phyloP scores from a whole-genome alignment of 2,329 filamentous ascomycete genomes.

The Furcasterigmium sp. region DNA sequence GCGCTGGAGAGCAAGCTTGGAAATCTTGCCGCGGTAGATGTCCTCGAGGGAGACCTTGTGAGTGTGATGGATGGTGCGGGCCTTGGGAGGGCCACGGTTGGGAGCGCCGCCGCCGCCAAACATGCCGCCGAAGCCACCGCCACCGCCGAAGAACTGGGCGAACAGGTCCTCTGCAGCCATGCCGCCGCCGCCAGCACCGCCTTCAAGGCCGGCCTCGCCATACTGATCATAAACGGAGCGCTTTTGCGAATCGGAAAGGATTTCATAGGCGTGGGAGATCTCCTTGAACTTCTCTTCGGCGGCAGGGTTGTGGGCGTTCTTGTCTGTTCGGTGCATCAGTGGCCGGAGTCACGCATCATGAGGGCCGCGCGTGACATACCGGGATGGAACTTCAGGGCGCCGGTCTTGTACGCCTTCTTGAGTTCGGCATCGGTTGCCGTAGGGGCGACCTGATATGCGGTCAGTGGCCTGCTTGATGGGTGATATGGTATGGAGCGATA shows the following conservation, averaged over 20 bases:
- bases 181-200: slow-evolving; percentile 70
- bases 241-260: slow-evolving; percentile 89
- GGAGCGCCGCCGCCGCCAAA: slow-evolving; percentile 72
- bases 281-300: slow-evolving; percentile 99
- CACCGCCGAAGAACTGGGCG: slow-evolving; percentile 89
- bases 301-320: slow-evolving; percentile 89
- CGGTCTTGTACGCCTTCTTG: slow-evolving; percentile 85
- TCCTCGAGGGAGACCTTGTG: slow-evolving; percentile 98
- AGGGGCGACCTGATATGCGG: slow-evolving; percentile 59
- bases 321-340: slow-evolving; percentile 56
- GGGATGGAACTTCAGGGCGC: slow-evolving; percentile 79
- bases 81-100: slow-evolving; percentile 76
- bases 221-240: slow-evolving; percentile 92
- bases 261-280: slow-evolving; percentile 90
- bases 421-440: slow-evolving; percentile 79
- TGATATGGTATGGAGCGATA: not conserved
- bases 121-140: slow-evolving; percentile 72
- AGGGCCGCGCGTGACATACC: slow-evolving; percentile 47
- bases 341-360: not conserved
- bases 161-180: slow-evolving; percentile 97
- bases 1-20: slow-evolving; percentile 94
- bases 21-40: slow-evolving; percentile 96
- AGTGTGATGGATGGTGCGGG: slow-evolving; percentile 93
- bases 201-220: slow-evolving; percentile 94
- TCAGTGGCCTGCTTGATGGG: not conserved